A percentile compares a stretch with the other conserved stretches of the same genome.
Conservation (phyloP, 371 early-diverging fungal species). For the Apophysomyces trapeziformis region DNA sequence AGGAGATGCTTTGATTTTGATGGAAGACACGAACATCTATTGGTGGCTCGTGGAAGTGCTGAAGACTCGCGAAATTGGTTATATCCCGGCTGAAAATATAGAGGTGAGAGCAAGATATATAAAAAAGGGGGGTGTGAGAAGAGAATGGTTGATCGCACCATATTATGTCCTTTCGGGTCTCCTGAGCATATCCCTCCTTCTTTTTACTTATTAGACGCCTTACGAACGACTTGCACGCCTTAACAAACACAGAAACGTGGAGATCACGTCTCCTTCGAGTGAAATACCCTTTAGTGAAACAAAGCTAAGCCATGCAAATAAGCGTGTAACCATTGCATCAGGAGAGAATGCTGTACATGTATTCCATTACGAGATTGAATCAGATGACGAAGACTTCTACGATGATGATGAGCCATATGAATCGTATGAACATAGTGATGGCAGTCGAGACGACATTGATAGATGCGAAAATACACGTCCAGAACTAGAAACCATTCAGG, state of each 20-base stretch:
- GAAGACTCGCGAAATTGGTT: slow-evolving; percentile 88
- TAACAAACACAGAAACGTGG: slow-evolving; percentile 85
- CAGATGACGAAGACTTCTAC: slow-evolving; percentile 50
- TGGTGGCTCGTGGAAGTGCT: slow-evolving; percentile 97
- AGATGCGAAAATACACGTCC: background rate
- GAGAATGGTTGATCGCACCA: background rate
- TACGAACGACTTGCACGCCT: slow-evolving; percentile 88
- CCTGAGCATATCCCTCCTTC: slow-evolving; percentile 4
- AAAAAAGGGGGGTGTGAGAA: background rate
- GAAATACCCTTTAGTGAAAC: slow-evolving; percentile 4
- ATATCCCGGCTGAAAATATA: slow-evolving; percentile 96
- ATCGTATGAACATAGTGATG: slow-evolving; percentile 10
- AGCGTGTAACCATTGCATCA: slow-evolving; percentile 42
- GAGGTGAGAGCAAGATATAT: slow-evolving; percentile 58
- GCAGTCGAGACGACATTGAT: slow-evolving; percentile 10
- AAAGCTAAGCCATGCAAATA: slow-evolving; percentile 12
- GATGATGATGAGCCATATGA: slow-evolving; percentile 28
- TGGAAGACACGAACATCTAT: slow-evolving; percentile 96
- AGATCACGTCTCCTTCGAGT: slow-evolving; percentile 47
- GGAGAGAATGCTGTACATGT: slow-evolving; percentile 31
- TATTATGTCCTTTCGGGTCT: slow-evolving; percentile 8
- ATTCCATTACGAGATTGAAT: slow-evolving; percentile 44
- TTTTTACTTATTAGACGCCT: slow-evolving; percentile 65
- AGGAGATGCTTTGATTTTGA: slow-evolving; percentile 84
- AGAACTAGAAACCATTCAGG: background rate